Base-by-base conservation (phyloP, 495 filamentous ascomycete genomes). In the Lasiosphaeria miniovina region DNA sequence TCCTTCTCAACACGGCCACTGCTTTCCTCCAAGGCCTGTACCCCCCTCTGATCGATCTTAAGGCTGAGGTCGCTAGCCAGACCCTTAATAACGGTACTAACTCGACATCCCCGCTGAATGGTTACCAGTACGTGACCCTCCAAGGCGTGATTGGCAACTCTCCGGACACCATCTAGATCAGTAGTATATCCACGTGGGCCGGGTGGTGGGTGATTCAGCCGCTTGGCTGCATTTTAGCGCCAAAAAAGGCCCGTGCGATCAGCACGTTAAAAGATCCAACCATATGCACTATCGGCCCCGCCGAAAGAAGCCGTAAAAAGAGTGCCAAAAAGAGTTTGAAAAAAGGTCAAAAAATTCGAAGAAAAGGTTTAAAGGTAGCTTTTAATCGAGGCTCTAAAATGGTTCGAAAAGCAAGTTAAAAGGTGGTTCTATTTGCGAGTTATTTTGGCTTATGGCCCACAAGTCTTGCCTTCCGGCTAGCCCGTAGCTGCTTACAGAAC, bases 101-200 rank as follows among this genome's bases (percentile, higher is more conserved):
- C 24, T 53, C 58, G 0, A 48, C 36, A 12, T 49, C 50, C 36
- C 65, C 65, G 15, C 48, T 67, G 2, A 50, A 57, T 50, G 59
- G 62, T 36, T 67, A 67, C 59, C 65, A 67, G 50, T 67, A 67
- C 35, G 62, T 65, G 31, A 60, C 62, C 6, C 59, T 67, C 8
- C 62, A 65, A 17, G 62, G 65, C 43, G 35, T 67, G 56, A 34
- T 36, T 41, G 49, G 15, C 57, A 59, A 62, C 51, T 62, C 59
- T 9, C 62, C 65, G 3, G 62, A 65, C 33, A 53, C 59, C 10
- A 55, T 67, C 49, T 67, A 62, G 65, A 57, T 65, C 51, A 60
- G n/a, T n/a, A n/a, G n/a, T n/a, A n/a, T n/a, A n/a, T n/a, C n/a
- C n/a, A n/a, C n/a, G n/a, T n/a, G n/a, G n/a, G n/a, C n/a, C n/a